Evolutionary conservation across 2,329 filamentous ascomycete species (phyloP), one percentile per base, ranked within the genome.

Genomic region (Aspergillus sp.): DNA sequence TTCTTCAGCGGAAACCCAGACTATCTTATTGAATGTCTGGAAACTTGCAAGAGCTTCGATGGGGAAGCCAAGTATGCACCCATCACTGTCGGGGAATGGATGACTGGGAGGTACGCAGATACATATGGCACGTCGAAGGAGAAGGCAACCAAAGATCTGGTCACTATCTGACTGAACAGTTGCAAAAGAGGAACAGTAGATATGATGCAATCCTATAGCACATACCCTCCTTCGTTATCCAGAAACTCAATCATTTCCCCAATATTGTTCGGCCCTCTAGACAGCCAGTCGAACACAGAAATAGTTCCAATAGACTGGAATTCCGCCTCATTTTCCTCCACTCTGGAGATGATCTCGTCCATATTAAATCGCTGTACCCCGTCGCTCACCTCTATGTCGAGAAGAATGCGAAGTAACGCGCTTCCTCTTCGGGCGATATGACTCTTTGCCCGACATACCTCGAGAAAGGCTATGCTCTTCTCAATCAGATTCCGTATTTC

Each of bases 1-100:
- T 66, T 66, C 52, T 63, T 62, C n/a, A 57, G 55, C 3, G 65
- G 65, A 0, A 67, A 67, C 36, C 62, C 61, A 9, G 61, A 68
- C 25, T 65, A 56, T 49, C 32, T 55, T 1, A 53, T 67, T 19
- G 44, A 55, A 11, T 67, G 65, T 49, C 45, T 67, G 25, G 55
- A 61, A 3, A 54, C 53, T 2, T 66, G 63, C 47, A 46, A 52
- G 16, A 56, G 57, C 32, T 9, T 29, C 1, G 29, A 20, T 2
- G 44, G 16, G 16, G 10, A 49, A 2, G 54, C 55, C 1, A 64
- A 60, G 23, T 63, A 67, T 36, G 52, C 59, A 11, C 65, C 65
- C 7, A 54, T 66, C 11, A 61, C 49, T 6, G 63, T 66, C 10
- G 49, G 57, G 13, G 56, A 64, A 11, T 67, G 64, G 64, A 64